These are phyloP conservation scores for Gentiana straminea DNA, from an alignment of 257 asterid species.

Conservation along the genomic window DNA sequence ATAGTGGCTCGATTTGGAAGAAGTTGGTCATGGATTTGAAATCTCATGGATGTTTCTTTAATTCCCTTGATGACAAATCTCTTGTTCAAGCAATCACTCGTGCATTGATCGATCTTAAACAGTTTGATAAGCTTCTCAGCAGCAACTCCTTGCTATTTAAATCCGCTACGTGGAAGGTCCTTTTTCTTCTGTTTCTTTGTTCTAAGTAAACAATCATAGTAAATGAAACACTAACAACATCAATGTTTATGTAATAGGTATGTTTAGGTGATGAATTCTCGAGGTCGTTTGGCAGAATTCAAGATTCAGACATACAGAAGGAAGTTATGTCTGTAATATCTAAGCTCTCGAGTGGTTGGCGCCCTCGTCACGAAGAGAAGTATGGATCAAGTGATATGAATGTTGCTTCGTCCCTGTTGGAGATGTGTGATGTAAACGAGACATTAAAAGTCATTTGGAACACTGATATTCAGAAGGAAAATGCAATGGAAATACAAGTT, in stretches of 20 bases:
- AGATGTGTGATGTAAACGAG: constrained; percentile 22
- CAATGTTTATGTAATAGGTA: constrained; percentile 14
- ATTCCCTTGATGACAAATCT: constrained; percentile 32
- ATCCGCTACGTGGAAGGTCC: constrained; percentile 19
- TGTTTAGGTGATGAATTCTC: constrained; percentile 29
- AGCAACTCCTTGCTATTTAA: constrained; percentile 20
- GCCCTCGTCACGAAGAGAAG: constrained; percentile 15
- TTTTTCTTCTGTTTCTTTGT: not conserved
- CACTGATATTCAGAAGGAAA: constrained; percentile 25
- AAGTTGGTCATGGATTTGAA: constrained; percentile 43
- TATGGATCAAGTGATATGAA: not conserved
- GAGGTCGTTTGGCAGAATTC: constrained; percentile 22
- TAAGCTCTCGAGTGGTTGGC: constrained; percentile 50
- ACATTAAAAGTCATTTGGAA: constrained; percentile 35
- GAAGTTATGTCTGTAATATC: constrained; percentile 27
- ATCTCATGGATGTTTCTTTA: constrained; percentile 44
- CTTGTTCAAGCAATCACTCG: constrained; percentile 32
- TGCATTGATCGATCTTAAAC: constrained; percentile 27
- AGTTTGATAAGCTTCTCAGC: constrained; percentile 21
- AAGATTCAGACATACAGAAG: constrained; percentile 16
- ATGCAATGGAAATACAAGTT: constrained; percentile 20
- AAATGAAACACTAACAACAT: no score
- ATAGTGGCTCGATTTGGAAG: constrained; percentile 55
- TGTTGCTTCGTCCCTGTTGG: constrained; percentile 22
- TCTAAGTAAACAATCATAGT: no score